Evolutionary conservation across 2,329 filamentous ascomycete species (phyloP).

Genomic region (Monosporascus sp.): DNA sequence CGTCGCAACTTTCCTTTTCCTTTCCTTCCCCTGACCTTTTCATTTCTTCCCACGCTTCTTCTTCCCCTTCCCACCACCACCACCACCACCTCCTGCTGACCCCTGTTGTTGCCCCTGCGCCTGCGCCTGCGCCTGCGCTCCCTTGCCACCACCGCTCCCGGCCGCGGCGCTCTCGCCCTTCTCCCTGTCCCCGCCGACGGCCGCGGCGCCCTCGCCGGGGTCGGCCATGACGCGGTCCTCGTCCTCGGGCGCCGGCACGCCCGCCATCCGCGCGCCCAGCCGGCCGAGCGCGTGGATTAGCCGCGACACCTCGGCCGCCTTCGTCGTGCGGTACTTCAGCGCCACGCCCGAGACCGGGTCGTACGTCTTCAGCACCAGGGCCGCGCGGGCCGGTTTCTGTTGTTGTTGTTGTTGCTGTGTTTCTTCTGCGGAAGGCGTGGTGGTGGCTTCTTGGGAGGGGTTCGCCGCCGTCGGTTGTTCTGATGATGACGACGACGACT

Average conservation of each 20-base stretch:
- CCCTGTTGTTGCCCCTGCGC: conserved; percentile 22
- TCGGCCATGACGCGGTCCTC: conserved; percentile 38
- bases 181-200: conserved; percentile 12
- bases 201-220: conserved; percentile 17
- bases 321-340: conserved; percentile 87
- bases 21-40: conserved; percentile 11
- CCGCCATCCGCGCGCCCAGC: conserved; percentile 65
- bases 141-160: conserved; percentile 13
- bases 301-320: conserved; percentile 82
- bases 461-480: conserved; percentile 7
- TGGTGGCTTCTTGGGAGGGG: conserved; percentile 14
- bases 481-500: conserved; percentile 6
- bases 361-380: conserved; percentile 80
- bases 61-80: conserved; percentile 51
- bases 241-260: conserved; percentile 35
- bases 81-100: conserved; percentile 23
- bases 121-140: conserved; percentile 22
- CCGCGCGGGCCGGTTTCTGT: conserved; percentile 52
- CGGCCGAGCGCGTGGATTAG: conserved; percentile 72
- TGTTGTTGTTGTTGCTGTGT: conserved; percentile 7
- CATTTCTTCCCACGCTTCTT: conserved; percentile 69
- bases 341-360: conserved; percentile 75
- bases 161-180: conserved; percentile 3
- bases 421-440: conserved; percentile 14
- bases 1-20: too few relatives aligned